Conservation (phyloP, 1,284 basidiomycete genomes). For the Cryptococcus sp. region DNA sequence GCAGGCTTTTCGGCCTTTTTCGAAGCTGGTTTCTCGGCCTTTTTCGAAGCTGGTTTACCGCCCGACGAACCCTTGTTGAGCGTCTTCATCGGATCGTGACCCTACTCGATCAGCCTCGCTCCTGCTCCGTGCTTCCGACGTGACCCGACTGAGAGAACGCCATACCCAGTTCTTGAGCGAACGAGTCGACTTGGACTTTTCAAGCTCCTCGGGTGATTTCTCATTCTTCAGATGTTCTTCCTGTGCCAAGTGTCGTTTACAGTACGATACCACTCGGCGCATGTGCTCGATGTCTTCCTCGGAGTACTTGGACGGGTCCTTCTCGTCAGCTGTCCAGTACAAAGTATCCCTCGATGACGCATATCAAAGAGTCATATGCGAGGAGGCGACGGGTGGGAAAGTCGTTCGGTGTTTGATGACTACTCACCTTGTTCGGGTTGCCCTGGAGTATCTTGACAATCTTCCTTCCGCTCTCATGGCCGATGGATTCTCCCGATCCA, state of each 20-base stretch:
- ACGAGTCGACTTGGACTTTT: slow-evolving; percentile 40
- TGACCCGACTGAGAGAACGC: background rate
- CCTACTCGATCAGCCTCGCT: slow-evolving; percentile 15
- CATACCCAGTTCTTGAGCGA: slow-evolving; percentile 45
- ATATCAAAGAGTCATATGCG: background rate
- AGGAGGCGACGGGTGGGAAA: too few species aligned
- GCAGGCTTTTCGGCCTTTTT: slow-evolving; percentile 12
- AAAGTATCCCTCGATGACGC: too few species aligned
- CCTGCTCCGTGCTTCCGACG: background rate
- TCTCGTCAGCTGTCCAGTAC: background rate
- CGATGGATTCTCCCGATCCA: slow-evolving; percentile 37
- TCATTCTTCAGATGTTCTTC: slow-evolving; percentile 40
- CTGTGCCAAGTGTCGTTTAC: slow-evolving; percentile 44
- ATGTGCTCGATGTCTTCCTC: slow-evolving; percentile 45
- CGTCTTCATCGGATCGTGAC: slow-evolving; percentile 39
- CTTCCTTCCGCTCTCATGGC: slow-evolving; percentile 40
- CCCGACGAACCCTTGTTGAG: slow-evolving; percentile 9
- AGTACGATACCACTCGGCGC: slow-evolving; percentile 43
- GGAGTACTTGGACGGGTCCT: slow-evolving; percentile 41
- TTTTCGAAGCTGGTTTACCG: slow-evolving; percentile 23
- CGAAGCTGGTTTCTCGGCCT: slow-evolving; percentile 12
- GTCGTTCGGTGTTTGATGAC: background rate
- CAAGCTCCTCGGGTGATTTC: slow-evolving; percentile 41
- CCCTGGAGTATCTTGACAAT: slow-evolving; percentile 44
- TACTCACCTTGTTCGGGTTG: slow-evolving; percentile 38